Percentiles rank a stretch among this genome's conserved stretches.
Conservation (phyloP, 106 monocot genomes). For the Acanthochlamys bracteata region DNA sequence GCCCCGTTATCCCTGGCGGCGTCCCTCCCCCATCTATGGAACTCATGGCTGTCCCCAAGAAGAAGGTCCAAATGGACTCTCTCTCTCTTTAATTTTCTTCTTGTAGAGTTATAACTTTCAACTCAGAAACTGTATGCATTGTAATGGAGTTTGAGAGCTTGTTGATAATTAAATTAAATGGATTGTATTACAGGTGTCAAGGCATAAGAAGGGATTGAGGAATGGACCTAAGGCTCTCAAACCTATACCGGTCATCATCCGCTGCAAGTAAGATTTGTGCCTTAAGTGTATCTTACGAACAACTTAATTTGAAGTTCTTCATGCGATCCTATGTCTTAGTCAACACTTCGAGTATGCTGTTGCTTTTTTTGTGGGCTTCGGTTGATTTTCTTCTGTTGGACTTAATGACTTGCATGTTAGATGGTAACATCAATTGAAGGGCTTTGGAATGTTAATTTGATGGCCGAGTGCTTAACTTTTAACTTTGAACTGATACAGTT, state of each 20-base stretch:
- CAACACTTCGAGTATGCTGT: too few relatives aligned
- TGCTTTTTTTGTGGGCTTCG: too few relatives aligned
- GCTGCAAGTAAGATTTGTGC: conserved; percentile 69
- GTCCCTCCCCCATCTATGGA: conserved; percentile 30
- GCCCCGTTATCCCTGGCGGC: conserved; percentile 25
- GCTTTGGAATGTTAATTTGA: too few relatives aligned
- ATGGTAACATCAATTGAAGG: too few relatives aligned
- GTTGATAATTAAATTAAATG: not conserved
- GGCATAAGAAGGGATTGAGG: conserved; percentile 63
- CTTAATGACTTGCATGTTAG: too few relatives aligned
- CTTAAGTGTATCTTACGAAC: too few relatives aligned
- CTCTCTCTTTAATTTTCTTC: not conserved
- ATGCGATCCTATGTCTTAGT: too few relatives aligned
- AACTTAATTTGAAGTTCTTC: too few relatives aligned
- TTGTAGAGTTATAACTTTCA: not conserved
- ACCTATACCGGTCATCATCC: conserved; percentile 80
- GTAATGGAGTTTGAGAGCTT: too few relatives aligned
- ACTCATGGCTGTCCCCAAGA: conserved; percentile 74
- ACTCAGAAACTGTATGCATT: not conserved
- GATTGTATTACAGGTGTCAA: conserved; percentile 38
- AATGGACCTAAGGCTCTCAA: conserved; percentile 90
- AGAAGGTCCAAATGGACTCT: conserved; percentile 42
- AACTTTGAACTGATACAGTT: too few relatives aligned
- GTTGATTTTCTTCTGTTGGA: too few relatives aligned
- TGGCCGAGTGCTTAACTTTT: too few relatives aligned